phyloP scores from a whole-genome alignment of 2,329 filamentous ascomycete species.

The Aspergillus versicolor region DNA sequence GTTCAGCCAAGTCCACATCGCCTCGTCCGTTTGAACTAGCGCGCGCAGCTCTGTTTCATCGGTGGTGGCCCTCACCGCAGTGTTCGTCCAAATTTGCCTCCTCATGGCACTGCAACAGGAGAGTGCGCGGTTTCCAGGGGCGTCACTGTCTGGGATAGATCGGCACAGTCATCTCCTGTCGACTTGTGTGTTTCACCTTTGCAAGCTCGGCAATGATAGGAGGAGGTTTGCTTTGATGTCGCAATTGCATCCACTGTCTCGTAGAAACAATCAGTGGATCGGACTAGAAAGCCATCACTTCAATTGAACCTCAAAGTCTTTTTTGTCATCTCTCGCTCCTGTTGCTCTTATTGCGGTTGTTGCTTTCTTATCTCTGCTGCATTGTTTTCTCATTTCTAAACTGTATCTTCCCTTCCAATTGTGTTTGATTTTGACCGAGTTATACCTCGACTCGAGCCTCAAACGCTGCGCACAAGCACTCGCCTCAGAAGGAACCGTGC shows the following conservation, averaged over 20 bases:
- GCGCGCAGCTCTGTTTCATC: slow-evolving; percentile 27
- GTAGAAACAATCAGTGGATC: slow-evolving; percentile 17
- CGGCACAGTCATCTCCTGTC: background rate
- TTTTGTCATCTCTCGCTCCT: background rate
- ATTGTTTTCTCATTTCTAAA: background rate
- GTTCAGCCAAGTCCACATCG: slow-evolving; percentile 14
- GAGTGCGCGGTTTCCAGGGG: slow-evolving; percentile 4
- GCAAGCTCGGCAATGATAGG: slow-evolving; percentile 12
- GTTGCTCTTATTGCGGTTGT: background rate
- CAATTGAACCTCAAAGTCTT: background rate
- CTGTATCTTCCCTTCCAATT: background rate
- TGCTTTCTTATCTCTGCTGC: background rate
- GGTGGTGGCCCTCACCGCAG: slow-evolving; percentile 1
- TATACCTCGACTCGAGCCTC: background rate
- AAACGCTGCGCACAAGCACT: slow-evolving; percentile 7
- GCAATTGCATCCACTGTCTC: slow-evolving; percentile 17
- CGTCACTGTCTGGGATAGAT: slow-evolving; percentile 8
- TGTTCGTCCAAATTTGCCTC: background rate
- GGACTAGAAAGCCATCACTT: background rate
- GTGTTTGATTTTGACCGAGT: slow-evolving; percentile 4
- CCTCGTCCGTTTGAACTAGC: slow-evolving; percentile 16
- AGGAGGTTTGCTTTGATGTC: slow-evolving; percentile 9
- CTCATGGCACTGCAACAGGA: background rate
- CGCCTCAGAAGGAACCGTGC: slow-evolving; percentile 15
- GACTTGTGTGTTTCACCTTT: slow-evolving; percentile 5